Conservation (phyloP, 2,329 filamentous ascomycete genomes). For the Helotiales sp. region DNA sequence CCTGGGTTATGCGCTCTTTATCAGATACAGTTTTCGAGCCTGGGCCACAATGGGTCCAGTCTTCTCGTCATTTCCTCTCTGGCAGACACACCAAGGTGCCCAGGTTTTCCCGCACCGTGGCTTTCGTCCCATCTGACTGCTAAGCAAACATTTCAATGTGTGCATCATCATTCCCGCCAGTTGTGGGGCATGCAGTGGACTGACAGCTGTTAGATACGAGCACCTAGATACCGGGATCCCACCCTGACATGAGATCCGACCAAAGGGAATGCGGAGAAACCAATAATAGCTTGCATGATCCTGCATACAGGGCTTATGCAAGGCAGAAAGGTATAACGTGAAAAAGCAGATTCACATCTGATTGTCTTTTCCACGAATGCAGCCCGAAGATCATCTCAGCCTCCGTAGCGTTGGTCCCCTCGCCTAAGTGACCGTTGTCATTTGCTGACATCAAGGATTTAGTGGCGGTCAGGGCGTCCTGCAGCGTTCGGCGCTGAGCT, state of each 20-base stretch:
- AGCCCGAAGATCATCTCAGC: not conserved
- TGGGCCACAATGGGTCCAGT: not conserved
- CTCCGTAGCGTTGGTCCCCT: not conserved
- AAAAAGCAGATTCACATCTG: not conserved
- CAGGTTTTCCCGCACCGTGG: conserved; percentile 1
- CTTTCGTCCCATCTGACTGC: not conserved
- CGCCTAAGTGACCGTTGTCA: not conserved
- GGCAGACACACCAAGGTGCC: no score
- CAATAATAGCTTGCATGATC: not conserved
- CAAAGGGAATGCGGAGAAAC: not conserved
- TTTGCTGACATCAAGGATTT: not conserved
- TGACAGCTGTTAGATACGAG: not conserved
- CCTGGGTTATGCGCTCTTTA: not conserved
- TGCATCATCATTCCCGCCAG: not conserved
- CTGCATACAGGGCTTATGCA: not conserved
- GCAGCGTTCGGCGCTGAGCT: conserved; percentile 1
- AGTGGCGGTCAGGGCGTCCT: not conserved
- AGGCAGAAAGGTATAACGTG: not conserved
- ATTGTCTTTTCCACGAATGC: not conserved
- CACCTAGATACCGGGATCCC: not conserved
- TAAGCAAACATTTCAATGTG: not conserved
- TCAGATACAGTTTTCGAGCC: not conserved
- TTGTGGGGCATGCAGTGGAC: not conserved
- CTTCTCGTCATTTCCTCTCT: not conserved
- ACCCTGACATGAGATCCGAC: not conserved